Evolutionary conservation across 768 basidiomycete species (phyloP), one percentile per base, ranked within the genome.

Genomic region (Tricholomella constricta): DNA sequence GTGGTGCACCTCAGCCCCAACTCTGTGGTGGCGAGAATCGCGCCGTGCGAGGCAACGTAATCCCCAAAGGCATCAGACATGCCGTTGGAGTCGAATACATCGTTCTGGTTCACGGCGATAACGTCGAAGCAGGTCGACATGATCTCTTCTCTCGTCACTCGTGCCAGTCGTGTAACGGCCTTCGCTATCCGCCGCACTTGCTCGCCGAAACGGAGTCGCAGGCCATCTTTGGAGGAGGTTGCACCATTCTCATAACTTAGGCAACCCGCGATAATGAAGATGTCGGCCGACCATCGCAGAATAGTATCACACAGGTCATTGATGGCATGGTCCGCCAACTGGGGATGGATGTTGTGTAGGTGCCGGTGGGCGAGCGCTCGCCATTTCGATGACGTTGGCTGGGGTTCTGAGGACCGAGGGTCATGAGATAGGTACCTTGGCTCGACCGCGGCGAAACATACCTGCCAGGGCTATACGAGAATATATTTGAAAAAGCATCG

Each of bases 321-420:
- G n/a, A 82, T 72, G 9, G 86, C 80, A 58, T 85, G 83, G 8
- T 89, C 84, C 6, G 76, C 76, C 22, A 90, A 70, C 2, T 79
- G 82, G 4, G 89, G 85, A 61, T 88, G 85, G 49, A 89, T 73
- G 6, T 72, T 73, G 52, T 86, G 85, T 37, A 90, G 84, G 47
- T 88, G 79, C 37, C 76, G 75, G 61, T 89, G 88, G 1, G 89
- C 82, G 37, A 91, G 71, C 0, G 88, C 80, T 42, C 89, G 78
- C 89, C 89, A 91, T 62, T 86, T 82, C 0, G 87, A 84, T 2
- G 88, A 86, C 0, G 84, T 87, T 4, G 89, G 87, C 65, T 91
- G 89, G 23, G 86, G 85, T 65, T 90, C 89, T 83, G 61, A 52
- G 36, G 48, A 37, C 41, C 57, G 51, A 14, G 50, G 38, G 45